These are phyloP conservation scores for Lachnellula cervina DNA, from an alignment of 2,329 filamentous ascomycete species.

Conservation along the genomic window DNA sequence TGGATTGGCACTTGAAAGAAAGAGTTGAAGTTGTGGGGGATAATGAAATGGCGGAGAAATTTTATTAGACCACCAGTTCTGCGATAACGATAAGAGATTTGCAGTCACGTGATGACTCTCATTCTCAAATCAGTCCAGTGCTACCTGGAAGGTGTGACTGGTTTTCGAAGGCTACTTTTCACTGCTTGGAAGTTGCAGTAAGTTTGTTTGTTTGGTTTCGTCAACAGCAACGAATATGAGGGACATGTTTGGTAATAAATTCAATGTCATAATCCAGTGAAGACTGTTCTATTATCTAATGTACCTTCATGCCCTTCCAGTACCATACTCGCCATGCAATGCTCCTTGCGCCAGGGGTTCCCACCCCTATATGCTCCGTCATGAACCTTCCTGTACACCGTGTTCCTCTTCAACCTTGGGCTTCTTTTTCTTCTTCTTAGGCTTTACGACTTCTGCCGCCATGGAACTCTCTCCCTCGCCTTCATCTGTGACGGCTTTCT, in stretches of 20 bases:
- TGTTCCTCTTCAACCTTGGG: conserved; percentile 17
- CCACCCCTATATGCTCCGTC: not conserved
- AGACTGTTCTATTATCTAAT: too few relatives aligned
- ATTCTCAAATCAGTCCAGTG: too few relatives aligned
- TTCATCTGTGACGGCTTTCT: conserved; percentile 30
- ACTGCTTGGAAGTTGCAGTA: too few relatives aligned
- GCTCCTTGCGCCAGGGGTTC: conserved; percentile 5
- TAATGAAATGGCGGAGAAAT: not conserved
- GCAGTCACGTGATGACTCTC: not conserved
- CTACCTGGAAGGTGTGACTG: too few relatives aligned
- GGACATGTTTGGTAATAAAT: not conserved
- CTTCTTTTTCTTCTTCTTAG: conserved; percentile 43
- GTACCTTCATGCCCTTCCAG: too few relatives aligned
- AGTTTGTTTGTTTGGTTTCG: too few relatives aligned
- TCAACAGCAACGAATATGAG: too few relatives aligned
- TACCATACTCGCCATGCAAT: not conserved
- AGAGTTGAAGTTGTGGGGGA: not conserved
- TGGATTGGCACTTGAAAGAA: not conserved
- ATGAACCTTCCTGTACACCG: not conserved
- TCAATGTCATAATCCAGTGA: not conserved
- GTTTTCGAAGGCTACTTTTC: too few relatives aligned
- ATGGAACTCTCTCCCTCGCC: conserved; percentile 16
- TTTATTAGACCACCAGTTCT: not conserved
- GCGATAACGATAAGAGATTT: conserved; percentile 6
- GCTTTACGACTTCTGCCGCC: conserved; percentile 11